Percentiles rank a stretch among this genome's conserved stretches.
These are phyloP conservation scores for Diaporthe ilicicola DNA, from an alignment of 2,329 filamentous ascomycete genomes.

Conservation along the genomic window DNA sequence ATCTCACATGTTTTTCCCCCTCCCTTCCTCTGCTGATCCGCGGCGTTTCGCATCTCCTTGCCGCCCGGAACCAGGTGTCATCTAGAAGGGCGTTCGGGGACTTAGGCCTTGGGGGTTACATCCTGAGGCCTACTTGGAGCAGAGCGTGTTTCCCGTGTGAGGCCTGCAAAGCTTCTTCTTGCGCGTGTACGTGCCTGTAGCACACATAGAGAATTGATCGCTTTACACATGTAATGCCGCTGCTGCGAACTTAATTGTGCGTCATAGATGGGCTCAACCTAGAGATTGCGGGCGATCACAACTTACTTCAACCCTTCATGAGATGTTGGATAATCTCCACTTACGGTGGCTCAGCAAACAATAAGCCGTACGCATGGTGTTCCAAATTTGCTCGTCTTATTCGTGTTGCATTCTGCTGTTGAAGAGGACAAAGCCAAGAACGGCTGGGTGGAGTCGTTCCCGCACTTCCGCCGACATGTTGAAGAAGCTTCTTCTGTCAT, in stretches of 20 bases:
- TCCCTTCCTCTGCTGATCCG: no score
- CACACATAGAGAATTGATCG: not conserved
- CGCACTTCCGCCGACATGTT: not conserved
- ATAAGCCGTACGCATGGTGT: not conserved
- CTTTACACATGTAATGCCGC: not conserved
- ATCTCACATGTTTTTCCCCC: not conserved
- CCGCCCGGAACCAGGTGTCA: not conserved
- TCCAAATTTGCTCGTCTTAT: not conserved
- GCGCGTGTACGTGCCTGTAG: not conserved
- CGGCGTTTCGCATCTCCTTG: not conserved
- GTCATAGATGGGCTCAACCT: not conserved
- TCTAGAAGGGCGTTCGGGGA: not conserved
- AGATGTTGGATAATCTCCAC: not conserved
- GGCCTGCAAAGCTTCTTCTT: not conserved
- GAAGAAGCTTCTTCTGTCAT: slow-evolving; percentile 6
- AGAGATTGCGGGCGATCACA: not conserved
- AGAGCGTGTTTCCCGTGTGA: not conserved
- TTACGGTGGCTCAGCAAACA: not conserved
- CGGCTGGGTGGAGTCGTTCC: not conserved
- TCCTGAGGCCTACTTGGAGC: not conserved
- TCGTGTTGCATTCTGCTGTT: not conserved
- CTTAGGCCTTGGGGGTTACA: not conserved
- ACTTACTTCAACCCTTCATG: not conserved
- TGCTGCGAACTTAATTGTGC: not conserved
- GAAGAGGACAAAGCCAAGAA: not conserved